A percentile compares a stretch with the other conserved stretches of the same genome.
Conservation (phyloP, 1,139 yeast species). For the Hyphopichia buzzinii region DNA sequence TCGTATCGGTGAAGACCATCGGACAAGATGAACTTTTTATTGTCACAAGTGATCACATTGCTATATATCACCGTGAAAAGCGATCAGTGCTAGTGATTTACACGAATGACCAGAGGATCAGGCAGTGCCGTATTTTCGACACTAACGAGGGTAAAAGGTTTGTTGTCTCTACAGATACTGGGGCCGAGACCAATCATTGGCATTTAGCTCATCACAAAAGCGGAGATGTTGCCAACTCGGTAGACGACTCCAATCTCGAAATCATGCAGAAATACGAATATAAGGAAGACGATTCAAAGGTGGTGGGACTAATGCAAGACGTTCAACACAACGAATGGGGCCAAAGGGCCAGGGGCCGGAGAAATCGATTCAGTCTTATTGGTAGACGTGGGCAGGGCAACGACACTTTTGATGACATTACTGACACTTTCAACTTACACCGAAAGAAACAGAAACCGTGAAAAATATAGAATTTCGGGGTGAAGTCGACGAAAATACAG, state of each 20-base stretch:
- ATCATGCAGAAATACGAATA: constrained; percentile 8
- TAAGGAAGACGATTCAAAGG: constrained; percentile 9
- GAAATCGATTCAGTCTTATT: constrained; percentile 11
- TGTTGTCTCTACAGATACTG: neutral
- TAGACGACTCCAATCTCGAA: constrained; percentile 8
- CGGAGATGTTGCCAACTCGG: neutral
- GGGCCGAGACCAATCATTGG: constrained; percentile 1
- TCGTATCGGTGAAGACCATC: neutral
- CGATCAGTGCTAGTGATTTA: constrained; percentile 9
- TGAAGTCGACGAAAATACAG: too few relatives aligned
- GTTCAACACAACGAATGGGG: constrained; percentile 11
- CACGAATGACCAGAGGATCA: constrained; percentile 5
- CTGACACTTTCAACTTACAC: constrained; percentile 28
- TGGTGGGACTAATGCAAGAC: constrained; percentile 9
- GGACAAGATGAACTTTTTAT: constrained; percentile 3
- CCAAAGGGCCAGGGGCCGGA: constrained; percentile 7
- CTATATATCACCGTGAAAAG: constrained; percentile 8
- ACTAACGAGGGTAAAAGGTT: neutral
- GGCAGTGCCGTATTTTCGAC: constrained; percentile 5
- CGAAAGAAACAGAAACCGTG: constrained; percentile 12
- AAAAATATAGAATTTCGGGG: constrained; percentile 6
- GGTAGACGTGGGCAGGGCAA: constrained; percentile 5
- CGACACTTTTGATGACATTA: constrained; percentile 21
- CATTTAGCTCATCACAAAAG: neutral
- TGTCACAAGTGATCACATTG: constrained; percentile 12